These are phyloP conservation scores for Apium graveolens DNA, from an alignment of 129 eudicot species.

Conservation along the genomic window DNA sequence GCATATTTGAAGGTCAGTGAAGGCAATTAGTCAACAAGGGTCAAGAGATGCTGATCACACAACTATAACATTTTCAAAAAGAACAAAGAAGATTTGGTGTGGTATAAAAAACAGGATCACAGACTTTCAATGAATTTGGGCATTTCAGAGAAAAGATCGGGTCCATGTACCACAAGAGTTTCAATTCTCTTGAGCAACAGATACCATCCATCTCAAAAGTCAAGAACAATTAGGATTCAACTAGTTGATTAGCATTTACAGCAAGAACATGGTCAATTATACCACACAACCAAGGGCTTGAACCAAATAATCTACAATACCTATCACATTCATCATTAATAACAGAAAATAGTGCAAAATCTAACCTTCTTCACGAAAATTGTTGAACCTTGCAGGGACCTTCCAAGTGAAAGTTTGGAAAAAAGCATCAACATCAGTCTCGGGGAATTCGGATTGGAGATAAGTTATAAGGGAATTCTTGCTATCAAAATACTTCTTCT, in stretches of 20 bases:
- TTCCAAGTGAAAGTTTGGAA: slow-evolving; percentile 24
- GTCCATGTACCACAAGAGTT: not conserved
- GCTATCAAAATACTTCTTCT: slow-evolving; percentile 11
- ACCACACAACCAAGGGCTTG: not conserved
- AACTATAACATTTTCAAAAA: no score
- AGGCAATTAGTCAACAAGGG: not conserved
- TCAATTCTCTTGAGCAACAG: not conserved
- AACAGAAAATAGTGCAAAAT: not conserved
- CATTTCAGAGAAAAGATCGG: not conserved
- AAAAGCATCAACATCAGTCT: slow-evolving; percentile 17
- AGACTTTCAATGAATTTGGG: not conserved
- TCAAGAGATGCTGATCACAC: not conserved
- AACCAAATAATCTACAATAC: not conserved
- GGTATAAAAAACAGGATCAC: not conserved
- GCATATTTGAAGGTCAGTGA: not conserved
- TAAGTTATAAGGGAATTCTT: slow-evolving; percentile 1
- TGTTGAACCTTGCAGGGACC: slow-evolving; percentile 4
- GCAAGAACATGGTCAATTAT: not conserved
- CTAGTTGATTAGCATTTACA: not conserved
- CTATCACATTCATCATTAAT: not conserved
- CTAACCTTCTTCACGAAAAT: slow-evolving; percentile 1
- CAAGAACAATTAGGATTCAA: not conserved
- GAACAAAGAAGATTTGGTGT: no score
- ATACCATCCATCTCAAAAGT: not conserved
- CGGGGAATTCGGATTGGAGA: slow-evolving; percentile 16